Percentiles rank a stretch among this genome's conserved stretches.
Conservation (phyloP, 495 filamentous ascomycete genomes). For the Lophium mytilinum region DNA sequence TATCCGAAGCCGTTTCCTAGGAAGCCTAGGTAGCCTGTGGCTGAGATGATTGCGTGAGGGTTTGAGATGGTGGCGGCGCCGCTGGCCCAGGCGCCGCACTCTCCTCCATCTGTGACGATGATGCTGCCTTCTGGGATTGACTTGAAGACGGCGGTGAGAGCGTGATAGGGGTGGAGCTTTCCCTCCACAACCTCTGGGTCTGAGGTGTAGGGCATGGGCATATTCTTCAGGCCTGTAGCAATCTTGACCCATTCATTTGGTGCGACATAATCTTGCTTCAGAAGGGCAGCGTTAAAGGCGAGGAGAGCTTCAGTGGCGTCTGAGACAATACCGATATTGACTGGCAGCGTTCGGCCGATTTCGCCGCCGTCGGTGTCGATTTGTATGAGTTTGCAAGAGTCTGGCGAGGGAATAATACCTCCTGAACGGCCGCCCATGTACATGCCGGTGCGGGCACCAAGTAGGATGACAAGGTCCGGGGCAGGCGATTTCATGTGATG, state of each 20-base stretch:
- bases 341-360: constrained; percentile 20
- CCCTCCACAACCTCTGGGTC: constrained; percentile 13
- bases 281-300: constrained; percentile 4
- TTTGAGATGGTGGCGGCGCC: constrained; percentile 19
- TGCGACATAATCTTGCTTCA: background rate
- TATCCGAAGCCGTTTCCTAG: background rate
- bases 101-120: constrained; percentile 26
- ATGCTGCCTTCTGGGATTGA: constrained; percentile 13
- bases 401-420: constrained; percentile 13
- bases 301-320: constrained; percentile 8
- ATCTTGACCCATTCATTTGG: constrained; percentile 20
- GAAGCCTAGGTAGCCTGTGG: background rate
- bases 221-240: constrained; percentile 6
- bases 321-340: constrained; percentile 23
- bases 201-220: constrained; percentile 4
- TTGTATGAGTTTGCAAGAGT: constrained; percentile 23
- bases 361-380: constrained; percentile 25
- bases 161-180: constrained; percentile 25
- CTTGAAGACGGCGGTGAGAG: constrained; percentile 16
- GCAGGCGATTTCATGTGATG: background rate
- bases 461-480: constrained; percentile 23
- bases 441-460: constrained; percentile 24
- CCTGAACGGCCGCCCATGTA: constrained; percentile 19
- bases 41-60: constrained; percentile 2
- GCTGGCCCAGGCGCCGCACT: constrained; percentile 19